Evolutionary conservation across 2,329 filamentous ascomycete species (phyloP).

Genomic region (Paracorniculantispora psalliotae): DNA sequence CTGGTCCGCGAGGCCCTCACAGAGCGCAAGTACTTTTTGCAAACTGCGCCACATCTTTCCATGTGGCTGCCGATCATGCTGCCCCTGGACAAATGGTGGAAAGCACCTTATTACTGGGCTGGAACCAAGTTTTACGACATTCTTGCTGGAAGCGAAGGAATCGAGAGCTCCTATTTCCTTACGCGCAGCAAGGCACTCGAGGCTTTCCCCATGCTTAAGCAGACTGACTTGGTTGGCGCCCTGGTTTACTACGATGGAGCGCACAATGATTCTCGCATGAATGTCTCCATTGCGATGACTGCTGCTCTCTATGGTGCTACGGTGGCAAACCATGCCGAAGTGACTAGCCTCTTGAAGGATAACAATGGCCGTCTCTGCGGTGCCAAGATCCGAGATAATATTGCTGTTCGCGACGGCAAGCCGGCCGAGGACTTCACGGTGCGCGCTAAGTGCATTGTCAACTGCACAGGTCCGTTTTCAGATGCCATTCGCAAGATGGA

Average conservation of each 20-base stretch:
- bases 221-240: conserved; percentile 71
- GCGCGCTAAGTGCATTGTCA: conserved; percentile 76
- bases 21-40: conserved; percentile 70
- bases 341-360: conserved; percentile 72
- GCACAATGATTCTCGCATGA: conserved; percentile 91
- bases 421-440: conserved; percentile 59
- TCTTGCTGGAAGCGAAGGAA: conserved; percentile 78
- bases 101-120: conserved; percentile 71
- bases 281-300: conserved; percentile 82
- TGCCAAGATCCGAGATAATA: conserved; percentile 65
- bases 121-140: conserved; percentile 81
- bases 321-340: conserved; percentile 77
- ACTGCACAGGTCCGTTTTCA: conserved; percentile 83
- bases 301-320: conserved; percentile 82
- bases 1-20: conserved; percentile 68
- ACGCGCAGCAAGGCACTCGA: conserved; percentile 82
- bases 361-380: conserved; percentile 67
- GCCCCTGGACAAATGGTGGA: conserved; percentile 71
- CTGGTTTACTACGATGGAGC: conserved; percentile 89
- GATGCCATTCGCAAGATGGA: conserved; percentile 85
- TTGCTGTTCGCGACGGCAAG: conserved; percentile 60
- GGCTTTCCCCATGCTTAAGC: conserved; percentile 84
- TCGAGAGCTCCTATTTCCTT: conserved; percentile 84
- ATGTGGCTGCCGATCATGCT: conserved; percentile 73
- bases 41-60: conserved; percentile 69